Evolutionary conservation across 2,329 filamentous ascomycete species (phyloP).

Genomic region (Aspergillus pseudoviridinutans): DNA sequence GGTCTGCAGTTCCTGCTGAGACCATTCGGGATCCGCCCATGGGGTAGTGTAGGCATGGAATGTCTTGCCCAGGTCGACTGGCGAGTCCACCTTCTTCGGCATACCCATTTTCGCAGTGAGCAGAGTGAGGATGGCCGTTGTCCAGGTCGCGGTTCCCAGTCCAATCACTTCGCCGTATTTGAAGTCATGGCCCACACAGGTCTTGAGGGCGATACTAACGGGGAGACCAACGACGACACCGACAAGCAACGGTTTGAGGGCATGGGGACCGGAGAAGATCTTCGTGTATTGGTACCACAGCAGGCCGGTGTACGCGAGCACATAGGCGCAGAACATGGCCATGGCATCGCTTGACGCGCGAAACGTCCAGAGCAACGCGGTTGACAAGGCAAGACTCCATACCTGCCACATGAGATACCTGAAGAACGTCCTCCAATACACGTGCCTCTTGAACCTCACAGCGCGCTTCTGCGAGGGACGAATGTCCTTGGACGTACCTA

Average conservation of each 20-base stretch:
- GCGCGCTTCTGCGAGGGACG: constrained; percentile 44
- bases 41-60: constrained; percentile 45
- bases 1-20: constrained; percentile 49
- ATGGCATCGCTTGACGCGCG: constrained; percentile 40
- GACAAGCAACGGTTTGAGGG: constrained; percentile 46
- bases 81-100: constrained; percentile 38
- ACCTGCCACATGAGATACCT: constrained; percentile 51
- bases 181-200: constrained; percentile 34
- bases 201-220: constrained; percentile 44
- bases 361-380: constrained; percentile 52
- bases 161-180: constrained; percentile 47
- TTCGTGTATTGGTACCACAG: constrained; percentile 53
- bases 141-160: constrained; percentile 50
- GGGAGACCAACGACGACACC: constrained; percentile 46
- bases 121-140: constrained; percentile 47
- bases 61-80: constrained; percentile 28
- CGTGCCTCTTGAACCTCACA: constrained; percentile 42
- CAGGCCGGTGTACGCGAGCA: constrained; percentile 49
- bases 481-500: constrained; percentile 42
- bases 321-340: constrained; percentile 49
- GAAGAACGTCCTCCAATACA: constrained; percentile 50
- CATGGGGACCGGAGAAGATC: constrained; percentile 50
- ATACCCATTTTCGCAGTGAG: constrained; percentile 47
- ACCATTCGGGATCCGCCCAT: constrained; percentile 45
- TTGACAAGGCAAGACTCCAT: constrained; percentile 50